Conservation (phyloP, 148 eudicot species). For the Gaultheria prostrata region DNA sequence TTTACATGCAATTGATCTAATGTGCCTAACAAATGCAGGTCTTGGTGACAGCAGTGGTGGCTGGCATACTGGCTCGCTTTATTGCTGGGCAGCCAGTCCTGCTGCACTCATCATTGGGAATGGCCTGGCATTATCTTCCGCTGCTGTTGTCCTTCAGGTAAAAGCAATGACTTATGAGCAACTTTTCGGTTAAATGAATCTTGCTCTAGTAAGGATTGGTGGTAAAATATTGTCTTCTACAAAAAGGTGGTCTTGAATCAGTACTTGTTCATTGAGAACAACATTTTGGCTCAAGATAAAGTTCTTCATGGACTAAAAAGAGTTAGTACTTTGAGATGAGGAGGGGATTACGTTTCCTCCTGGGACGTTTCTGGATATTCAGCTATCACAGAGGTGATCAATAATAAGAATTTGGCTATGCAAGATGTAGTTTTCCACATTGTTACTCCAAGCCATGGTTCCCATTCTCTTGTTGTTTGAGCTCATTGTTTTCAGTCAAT, state of each 20-base stretch:
- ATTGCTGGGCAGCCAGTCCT: slow-evolving; percentile 71
- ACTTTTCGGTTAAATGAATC: not conserved
- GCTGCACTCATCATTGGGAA: slow-evolving; percentile 96
- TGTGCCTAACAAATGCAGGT: slow-evolving; percentile 46
- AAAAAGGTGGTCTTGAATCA: slow-evolving; percentile 8
- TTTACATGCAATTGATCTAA: slow-evolving; percentile 11
- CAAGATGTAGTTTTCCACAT: not conserved
- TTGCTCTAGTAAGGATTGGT: not conserved
- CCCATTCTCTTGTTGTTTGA: not conserved
- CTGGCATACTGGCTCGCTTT: slow-evolving; percentile 76
- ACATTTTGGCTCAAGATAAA: not conserved
- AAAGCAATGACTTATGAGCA: slow-evolving; percentile 44
- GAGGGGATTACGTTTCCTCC: not conserved
- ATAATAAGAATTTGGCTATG: not conserved
- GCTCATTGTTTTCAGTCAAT: not conserved
- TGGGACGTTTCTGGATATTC: not conserved
- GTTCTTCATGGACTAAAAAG: not conserved
- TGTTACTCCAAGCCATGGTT: not conserved
- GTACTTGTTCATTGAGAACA: not conserved
- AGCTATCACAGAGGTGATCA: not conserved
- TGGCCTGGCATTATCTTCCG: slow-evolving; percentile 96
- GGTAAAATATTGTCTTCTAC: not conserved
- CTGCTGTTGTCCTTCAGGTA: slow-evolving; percentile 99
- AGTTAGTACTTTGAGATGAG: not conserved
- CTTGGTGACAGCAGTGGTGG: slow-evolving; percentile 71